Conservation (phyloP, 78 protist species). For the Bigelowiella natans region DNA sequence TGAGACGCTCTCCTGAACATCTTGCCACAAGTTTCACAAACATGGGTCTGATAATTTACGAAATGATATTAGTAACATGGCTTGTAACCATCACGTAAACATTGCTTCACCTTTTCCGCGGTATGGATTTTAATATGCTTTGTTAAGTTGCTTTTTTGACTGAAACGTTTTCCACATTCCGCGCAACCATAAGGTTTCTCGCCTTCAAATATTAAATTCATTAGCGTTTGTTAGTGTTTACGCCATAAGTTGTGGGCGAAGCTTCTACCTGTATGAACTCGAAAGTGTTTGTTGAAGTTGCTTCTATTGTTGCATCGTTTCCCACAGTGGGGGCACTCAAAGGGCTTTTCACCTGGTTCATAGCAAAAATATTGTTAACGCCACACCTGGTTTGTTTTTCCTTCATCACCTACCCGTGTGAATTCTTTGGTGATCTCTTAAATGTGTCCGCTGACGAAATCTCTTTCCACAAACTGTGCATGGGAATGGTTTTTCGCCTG, state of each 20-base stretch:
- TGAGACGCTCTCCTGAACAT: too few species aligned
- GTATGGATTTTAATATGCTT: neutral
- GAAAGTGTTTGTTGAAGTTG: neutral
- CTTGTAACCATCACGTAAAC: too few species aligned
- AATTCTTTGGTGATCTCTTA: neutral
- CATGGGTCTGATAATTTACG: too few species aligned
- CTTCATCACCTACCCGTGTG: neutral
- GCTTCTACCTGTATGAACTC: neutral
- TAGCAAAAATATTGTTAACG: neutral
- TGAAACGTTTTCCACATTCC: neutral
- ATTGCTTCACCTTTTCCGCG: neutral
- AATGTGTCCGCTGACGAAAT: neutral
- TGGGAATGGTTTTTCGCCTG: neutral
- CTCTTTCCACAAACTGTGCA: neutral
- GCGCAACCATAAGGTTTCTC: neutral
- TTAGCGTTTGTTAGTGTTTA: neutral
- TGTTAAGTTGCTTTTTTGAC: neutral
- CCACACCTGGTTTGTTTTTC: too few species aligned
- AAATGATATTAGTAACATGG: too few species aligned
- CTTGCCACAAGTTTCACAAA: too few species aligned
- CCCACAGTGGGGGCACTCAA: neutral
- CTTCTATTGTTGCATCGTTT: neutral
- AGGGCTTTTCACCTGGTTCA: neutral
- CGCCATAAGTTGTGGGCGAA: neutral
- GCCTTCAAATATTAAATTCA: neutral